Base-by-base conservation (phyloP, 805 yeast species). In the Barnettozyma sucrosica region DNA sequence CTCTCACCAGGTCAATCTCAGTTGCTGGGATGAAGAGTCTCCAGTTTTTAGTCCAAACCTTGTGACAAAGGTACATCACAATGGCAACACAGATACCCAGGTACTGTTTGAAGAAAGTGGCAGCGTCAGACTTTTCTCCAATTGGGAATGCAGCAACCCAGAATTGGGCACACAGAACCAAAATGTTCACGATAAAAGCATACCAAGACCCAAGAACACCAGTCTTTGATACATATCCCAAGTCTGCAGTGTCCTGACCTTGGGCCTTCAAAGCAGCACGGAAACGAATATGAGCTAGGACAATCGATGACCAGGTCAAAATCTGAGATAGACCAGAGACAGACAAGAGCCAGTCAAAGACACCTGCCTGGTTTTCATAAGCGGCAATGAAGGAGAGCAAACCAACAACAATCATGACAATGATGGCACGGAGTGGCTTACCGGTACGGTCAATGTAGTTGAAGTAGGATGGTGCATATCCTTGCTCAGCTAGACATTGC, bases 301-400 rank as follows among this genome's bases (percentile, higher is more conserved):
- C 76, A 52, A 83, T 81, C 18, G 75, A 60, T 37, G 70, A 61
- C 85, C 86, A 83, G 1, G 85, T 80, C 57, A 82, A 78, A 39
- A 81, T 64, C 20, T 83, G 79, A 20, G 82, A 75, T 36, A 83
- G 66, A 32, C 85, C 84, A 28, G 81, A 74, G 43, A 83, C 65
- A 20, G 85, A 79, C 53, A 80, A 66, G 53, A 82, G 67, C 88
- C 88, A 82, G 37, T 75, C 69, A 63, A 81, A 82, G 13, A 79
- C 82, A n/a, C 68, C 70, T 13, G 69, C 77, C 59, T 79, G 76
- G 40, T 79, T 73, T 44, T 78, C 67, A 37, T 80, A 71, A 14
- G 83, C 80, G 23, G 86, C 84, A 54, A 84, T 71, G 63, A 81
- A 83, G 48, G 85, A 76, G 44, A 85, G 73, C 46, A 81, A 64